phyloP scores from a whole-genome alignment of 495 filamentous ascomycete species.

The Chlorociboria aeruginascens region DNA sequence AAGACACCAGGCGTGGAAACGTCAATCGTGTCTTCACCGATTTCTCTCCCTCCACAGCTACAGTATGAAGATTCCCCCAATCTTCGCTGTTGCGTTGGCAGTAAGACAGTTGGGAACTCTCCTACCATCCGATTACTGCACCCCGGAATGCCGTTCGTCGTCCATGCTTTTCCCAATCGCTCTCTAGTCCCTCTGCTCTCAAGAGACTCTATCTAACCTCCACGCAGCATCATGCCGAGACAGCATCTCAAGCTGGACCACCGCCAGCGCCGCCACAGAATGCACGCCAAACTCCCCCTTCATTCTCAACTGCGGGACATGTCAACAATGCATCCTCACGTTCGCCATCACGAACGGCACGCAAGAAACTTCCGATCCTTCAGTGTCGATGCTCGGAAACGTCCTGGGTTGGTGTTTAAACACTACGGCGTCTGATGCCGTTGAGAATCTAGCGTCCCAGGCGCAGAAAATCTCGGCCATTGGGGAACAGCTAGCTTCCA shows the following conservation, averaged over 20 bases:
- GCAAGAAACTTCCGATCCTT: neutral
- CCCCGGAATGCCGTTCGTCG: slow-evolving; percentile 12
- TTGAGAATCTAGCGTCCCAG: slow-evolving; percentile 6
- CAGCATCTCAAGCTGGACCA: neutral
- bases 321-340: slow-evolving; percentile 9
- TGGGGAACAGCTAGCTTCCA: neutral
- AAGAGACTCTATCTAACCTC: neutral
- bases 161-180: neutral
- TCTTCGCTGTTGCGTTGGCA: slow-evolving; percentile 1
- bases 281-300: slow-evolving; percentile 9
- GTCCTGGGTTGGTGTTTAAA: slow-evolving; percentile 11
- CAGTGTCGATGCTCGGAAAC: neutral
- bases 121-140: slow-evolving; percentile 1
- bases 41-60: neutral
- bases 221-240: slow-evolving; percentile 3
- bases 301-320: slow-evolving; percentile 8
- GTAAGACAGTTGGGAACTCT: neutral
- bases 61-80: slow-evolving; percentile 1
- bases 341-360: slow-evolving; percentile 6
- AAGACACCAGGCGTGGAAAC: slow-evolving; percentile 8
- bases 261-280: slow-evolving; percentile 1
- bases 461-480: slow-evolving; percentile 8
- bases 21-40: neutral
- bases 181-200: neutral
- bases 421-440: neutral